Base-by-base conservation (phyloP, 805 yeast genomes). In the Lipomyces oligophaga region DNA sequence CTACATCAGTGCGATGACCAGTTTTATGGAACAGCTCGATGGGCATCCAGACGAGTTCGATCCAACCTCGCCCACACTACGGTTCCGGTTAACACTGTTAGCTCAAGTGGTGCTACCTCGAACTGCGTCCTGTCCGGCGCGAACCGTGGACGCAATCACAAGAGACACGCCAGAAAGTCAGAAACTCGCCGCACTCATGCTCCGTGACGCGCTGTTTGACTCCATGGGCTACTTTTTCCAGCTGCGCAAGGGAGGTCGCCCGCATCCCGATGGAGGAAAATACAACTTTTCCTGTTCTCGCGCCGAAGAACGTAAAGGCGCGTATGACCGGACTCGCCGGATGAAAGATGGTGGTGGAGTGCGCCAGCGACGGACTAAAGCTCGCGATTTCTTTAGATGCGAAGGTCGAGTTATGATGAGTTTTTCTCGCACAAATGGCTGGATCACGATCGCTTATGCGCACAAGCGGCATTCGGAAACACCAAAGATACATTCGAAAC, bases 221-320 rank as follows among this genome's bases (percentile, higher is more conserved):
- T 34, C 49, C 18, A 50, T 46, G 34, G 52, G 52, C 15, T 50
- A 50, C 24, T 50, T 50, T 25, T 50, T 50, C 41, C 55, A 50
- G 46, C 22, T 50, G 25, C 48, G 55, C 21, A 50, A 50, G 27
- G 55, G 55, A 25, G 55, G 55, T 20, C 42, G 43, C 16, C 55
- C 55, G 27, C 46, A 50, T 21, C 48, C 52, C n/a, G 55, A 50
- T 19, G 55, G 55, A 27, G 55, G 55, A 25, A 50, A 50, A 41
- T 50, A 50, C 41, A 50, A 50, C 31, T 50, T 50, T 28, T 42
- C 49, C 15, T 50, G 55, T 41, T 50, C 55, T 25, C 45, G 55
- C 11, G 55, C 55, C 11, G 55, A 50, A 27, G 55, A 50, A 26
- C 54, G 55, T 25, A 25, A 34, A 22, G 55, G 55, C 13, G 55